Evolutionary conservation across 2,329 filamentous ascomycete species (phyloP).

Genomic region (Coccinonectria pachysandricola): DNA sequence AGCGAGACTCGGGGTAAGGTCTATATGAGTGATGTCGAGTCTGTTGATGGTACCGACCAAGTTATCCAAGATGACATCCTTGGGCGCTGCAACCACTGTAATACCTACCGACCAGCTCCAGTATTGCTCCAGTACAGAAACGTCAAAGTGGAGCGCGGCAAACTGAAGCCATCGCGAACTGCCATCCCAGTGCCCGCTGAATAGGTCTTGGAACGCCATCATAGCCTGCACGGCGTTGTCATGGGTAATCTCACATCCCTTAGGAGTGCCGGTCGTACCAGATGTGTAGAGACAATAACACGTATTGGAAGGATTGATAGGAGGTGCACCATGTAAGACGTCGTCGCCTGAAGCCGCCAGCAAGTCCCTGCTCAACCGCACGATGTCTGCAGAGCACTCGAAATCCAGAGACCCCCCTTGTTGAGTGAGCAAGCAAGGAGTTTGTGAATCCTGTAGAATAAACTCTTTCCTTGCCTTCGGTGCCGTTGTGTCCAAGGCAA

Average conservation of each 20-base stretch:
- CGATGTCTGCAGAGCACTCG: constrained; percentile 20
- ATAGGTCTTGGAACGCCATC: constrained; percentile 73
- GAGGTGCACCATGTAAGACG: no score
- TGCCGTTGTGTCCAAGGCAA: constrained; percentile 68
- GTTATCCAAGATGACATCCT: constrained; percentile 79
- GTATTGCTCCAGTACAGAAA: constrained; percentile 86
- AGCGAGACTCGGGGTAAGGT: constrained; percentile 81
- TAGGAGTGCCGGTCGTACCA: constrained; percentile 76
- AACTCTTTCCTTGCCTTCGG: constrained; percentile 66
- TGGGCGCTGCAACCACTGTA: constrained; percentile 68
- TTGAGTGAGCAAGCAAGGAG: constrained; percentile 52
- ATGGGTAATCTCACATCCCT: constrained; percentile 82
- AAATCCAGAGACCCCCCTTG: constrained; percentile 21
- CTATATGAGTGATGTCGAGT: constrained; percentile 77
- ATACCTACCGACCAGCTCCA: constrained; percentile 94
- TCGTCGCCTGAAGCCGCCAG: constrained; percentile 8
- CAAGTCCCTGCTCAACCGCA: constrained; percentile 23
- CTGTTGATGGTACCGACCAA: constrained; percentile 60
- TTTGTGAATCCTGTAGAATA: constrained; percentile 63
- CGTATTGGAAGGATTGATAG: constrained; percentile 38
- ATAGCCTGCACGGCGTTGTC: constrained; percentile 84
- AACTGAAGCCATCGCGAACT: constrained; percentile 82
- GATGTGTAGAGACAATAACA: constrained; percentile 85
- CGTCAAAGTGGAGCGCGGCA: constrained; percentile 89
- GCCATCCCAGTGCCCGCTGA: constrained; percentile 61